A percentile compares a stretch with the other conserved stretches of the same genome.
Evolutionary conservation across 768 basidiomycete species (phyloP).

Genomic region (Lactifluus hygrophoroides): DNA sequence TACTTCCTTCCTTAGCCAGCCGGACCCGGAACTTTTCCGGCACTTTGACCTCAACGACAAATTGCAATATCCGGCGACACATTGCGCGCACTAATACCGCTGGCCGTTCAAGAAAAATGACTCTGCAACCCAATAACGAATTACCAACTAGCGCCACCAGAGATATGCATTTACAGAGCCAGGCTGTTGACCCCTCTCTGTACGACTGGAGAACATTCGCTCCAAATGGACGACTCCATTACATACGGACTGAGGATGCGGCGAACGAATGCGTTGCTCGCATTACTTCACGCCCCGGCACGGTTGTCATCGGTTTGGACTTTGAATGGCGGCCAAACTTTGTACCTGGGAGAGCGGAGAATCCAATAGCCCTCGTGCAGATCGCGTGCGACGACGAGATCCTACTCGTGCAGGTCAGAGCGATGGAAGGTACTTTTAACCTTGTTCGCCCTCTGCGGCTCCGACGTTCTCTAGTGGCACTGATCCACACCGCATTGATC

Average conservation of each 20-base stretch:
- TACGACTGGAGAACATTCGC: conserved; percentile 13
- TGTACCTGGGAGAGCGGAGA: conserved; percentile 43
- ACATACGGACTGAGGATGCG: conserved; percentile 12
- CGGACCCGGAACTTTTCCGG: not conserved
- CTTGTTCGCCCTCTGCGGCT: not conserved
- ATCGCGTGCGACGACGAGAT: conserved; percentile 49
- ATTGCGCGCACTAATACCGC: not conserved
- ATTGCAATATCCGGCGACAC: not conserved
- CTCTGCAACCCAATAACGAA: not conserved
- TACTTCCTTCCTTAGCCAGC: not conserved
- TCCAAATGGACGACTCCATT: conserved; percentile 4
- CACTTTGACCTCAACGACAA: not conserved
- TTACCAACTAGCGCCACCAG: too few relatives aligned
- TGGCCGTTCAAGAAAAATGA: not conserved
- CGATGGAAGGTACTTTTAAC: conserved; percentile 40
- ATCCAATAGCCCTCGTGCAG: conserved; percentile 69
- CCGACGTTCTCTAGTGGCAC: too few relatives aligned
- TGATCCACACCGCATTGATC: not conserved
- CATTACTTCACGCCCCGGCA: not conserved
- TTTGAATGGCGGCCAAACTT: conserved; percentile 71
- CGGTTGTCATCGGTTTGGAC: conserved; percentile 49
- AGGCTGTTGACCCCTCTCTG: too few relatives aligned
- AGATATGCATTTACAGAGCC: not conserved
- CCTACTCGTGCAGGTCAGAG: conserved; percentile 55
- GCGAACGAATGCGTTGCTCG: conserved; percentile 13